Conservation (phyloP, 345 rosid species). For the Hibiscus syriacus region DNA sequence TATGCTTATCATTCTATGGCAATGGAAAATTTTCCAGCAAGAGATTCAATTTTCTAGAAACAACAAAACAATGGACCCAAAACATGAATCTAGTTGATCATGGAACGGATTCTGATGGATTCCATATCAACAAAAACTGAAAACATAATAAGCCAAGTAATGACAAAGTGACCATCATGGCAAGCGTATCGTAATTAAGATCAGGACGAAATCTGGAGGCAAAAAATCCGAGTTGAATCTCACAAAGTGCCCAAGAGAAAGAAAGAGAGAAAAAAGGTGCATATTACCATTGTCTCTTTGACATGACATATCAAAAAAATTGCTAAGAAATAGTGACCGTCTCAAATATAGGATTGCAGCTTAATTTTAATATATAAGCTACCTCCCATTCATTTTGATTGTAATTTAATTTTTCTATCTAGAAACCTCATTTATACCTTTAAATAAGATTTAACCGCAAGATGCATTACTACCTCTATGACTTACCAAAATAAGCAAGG, state of each 20-base stretch:
- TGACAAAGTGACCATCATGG: background rate
- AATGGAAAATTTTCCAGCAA: too few relatives aligned
- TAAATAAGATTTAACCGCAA: background rate
- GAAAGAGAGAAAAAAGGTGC: background rate
- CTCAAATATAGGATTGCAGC: too few relatives aligned
- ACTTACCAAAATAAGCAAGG: background rate
- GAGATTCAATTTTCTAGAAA: too few relatives aligned
- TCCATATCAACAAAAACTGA: background rate
- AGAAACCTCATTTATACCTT: background rate
- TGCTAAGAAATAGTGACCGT: background rate
- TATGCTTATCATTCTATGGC: too few relatives aligned
- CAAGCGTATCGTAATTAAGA: too few relatives aligned
- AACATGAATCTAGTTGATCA: background rate
- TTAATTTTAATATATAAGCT: too few relatives aligned
- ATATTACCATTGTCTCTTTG: background rate
- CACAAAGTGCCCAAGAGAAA: background rate
- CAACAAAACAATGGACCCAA: background rate
- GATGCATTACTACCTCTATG: background rate
- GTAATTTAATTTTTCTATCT: background rate
- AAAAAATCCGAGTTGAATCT: background rate
- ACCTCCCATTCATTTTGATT: background rate
- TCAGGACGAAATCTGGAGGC: too few relatives aligned
- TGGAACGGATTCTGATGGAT: background rate
- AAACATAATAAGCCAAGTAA: background rate
- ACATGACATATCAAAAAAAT: background rate